Percentiles rank a stretch among this genome's conserved stretches.
Conservation (phyloP, 441 rosid genomes). For the Dalechampia spathulata region DNA sequence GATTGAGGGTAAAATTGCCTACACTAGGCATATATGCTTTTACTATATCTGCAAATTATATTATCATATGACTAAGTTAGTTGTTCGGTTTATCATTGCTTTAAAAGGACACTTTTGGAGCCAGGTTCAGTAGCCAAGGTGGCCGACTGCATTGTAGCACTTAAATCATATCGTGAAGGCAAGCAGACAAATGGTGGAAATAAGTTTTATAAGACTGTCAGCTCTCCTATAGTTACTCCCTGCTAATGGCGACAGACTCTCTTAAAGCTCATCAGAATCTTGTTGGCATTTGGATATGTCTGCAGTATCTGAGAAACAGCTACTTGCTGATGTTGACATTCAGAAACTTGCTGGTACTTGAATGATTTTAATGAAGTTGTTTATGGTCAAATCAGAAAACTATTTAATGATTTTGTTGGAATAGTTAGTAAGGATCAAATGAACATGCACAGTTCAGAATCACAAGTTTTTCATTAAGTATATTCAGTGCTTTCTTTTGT, state of each 20-base stretch:
- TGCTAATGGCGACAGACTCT: slow-evolving; percentile 28
- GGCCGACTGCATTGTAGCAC: slow-evolving; percentile 79
- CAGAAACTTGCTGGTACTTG: slow-evolving; percentile 43
- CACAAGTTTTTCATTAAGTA: too few species aligned
- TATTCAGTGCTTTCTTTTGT: too few species aligned
- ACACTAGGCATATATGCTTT: background rate
- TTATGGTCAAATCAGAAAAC: too few species aligned
- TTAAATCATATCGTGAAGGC: slow-evolving; percentile 58
- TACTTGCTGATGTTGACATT: slow-evolving; percentile 24
- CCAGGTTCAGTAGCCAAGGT: slow-evolving; percentile 71
- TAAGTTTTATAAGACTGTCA: slow-evolving; percentile 48
- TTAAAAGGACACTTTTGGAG: slow-evolving; percentile 63
- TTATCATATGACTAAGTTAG: background rate
- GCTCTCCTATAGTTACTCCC: slow-evolving; percentile 53
- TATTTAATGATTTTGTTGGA: too few species aligned
- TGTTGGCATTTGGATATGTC: slow-evolving; percentile 57
- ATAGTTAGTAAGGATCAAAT: too few species aligned
- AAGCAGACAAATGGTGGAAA: slow-evolving; percentile 50
- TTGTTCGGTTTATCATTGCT: slow-evolving; percentile 4
- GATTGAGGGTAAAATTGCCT: slow-evolving; percentile 63
- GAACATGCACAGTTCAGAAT: too few species aligned
- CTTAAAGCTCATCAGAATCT: slow-evolving; percentile 40
- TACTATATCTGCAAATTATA: background rate
- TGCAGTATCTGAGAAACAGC: slow-evolving; percentile 28
- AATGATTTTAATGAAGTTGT: background rate